Base-by-base conservation (phyloP, 2,329 filamentous ascomycete species). In the Penicillium sp. region DNA sequence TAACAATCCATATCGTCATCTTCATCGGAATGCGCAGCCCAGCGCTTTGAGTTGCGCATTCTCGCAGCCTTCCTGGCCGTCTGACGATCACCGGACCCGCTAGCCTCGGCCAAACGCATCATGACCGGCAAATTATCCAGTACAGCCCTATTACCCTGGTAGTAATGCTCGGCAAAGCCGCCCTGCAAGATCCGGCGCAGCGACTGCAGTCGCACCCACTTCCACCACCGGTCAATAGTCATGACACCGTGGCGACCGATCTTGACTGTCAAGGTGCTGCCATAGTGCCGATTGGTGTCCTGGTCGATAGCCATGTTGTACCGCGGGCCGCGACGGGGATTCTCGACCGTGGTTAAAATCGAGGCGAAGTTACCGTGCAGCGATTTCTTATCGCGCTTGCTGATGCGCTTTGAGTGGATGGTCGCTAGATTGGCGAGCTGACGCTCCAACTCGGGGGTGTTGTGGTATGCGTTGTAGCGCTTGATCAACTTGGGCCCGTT, bases 211-310 rank as follows among this genome's bases (percentile, higher is more conserved):
- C 88, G 81, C 66, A 86, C 81, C 68, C 90, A 78, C 75, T 91
- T 91, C 89, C 89, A 91, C 89, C 89, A 92, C 65, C 84, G 83
- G 73, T 91, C 87, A 54, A 91, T 86, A 54, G 79, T 82, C 79
- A 91, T 84, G 56, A 84, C 81, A 2, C 86, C 84, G 51, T 82
- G 83, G 25, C 81, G 80, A 33, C 75, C 74, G 58, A 91, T 84
- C 58, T 84, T 83, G 42, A 91, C 80, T 11, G 79, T 84, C 77
- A 89, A 80, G 59, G 87, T 82, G 60, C 83, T 87, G 6, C 88
- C 88, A 63, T 87, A 87, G 52, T 82, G 80, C 26, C 80, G 80
- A 28, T 86, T 85, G 0, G 82, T 85, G 38, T 89, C 83, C 51
- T 84, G 78, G 63, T 89, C 82, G 55, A 89, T 81, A 7, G 87